Base-by-base conservation (phyloP, 2,329 filamentous ascomycete genomes). In the Fusarium sp. region DNA sequence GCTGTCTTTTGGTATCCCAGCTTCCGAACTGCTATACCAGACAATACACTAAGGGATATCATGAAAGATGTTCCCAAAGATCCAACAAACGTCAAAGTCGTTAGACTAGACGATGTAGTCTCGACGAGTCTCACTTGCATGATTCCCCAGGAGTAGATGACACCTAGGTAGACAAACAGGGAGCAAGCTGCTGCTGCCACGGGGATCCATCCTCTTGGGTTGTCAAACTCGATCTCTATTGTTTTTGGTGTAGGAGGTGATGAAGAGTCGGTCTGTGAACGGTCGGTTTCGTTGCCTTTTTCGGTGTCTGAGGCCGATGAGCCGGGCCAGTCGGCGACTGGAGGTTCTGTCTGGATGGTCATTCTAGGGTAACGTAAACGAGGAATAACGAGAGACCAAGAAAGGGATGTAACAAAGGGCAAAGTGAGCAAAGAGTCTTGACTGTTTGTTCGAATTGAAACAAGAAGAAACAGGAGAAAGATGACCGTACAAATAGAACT, bases 101-200 rank as follows among this genome's bases (percentile, higher is more conserved):
- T 79, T 10, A 80, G 35, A 3, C 64, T 75, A 0, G 79, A 69
- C 6, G 69, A 69, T 0, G 76, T 78, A 0, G 77, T 76, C 20
- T 79, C 75, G 8, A 79, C 74, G 1, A 80, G 76, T 18, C 73
- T 61, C 22, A 80, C 73, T 59, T 80, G 79, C 68, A 80, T 77
- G 11, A 80, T 79, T 27, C 79, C 79, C 76, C 78, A 80, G 0
- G 79, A 80, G 56, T 80, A 80, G n/a, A 80, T 63, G 11, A 81
- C 75, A 0, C 79, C 79, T 0, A 80, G 76, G 20, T 80, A 80
- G 1, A 80, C 71, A 2, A 80, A 80, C 1, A 80, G 31, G 0
- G 75, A 76, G 14, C 75, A 77, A 2, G 75, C 64, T 14, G 75
- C 75, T 4, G 75, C 75, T 6, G 40, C 27, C 0, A 77, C 75